These are phyloP conservation scores for Pleurotus giganteus DNA, from an alignment of 768 basidiomycete species.

Conservation along the genomic window DNA sequence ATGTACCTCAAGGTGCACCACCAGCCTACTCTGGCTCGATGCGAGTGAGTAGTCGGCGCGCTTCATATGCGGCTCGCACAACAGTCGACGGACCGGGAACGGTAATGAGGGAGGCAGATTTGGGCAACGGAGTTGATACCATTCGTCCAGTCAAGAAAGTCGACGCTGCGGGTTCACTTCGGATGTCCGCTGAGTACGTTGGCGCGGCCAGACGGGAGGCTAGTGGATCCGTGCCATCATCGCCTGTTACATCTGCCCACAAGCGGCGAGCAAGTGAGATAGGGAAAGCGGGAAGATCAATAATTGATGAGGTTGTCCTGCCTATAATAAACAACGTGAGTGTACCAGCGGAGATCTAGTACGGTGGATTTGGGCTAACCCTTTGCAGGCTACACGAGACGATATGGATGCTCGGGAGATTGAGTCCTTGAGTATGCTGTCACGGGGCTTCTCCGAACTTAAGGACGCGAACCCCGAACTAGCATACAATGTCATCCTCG, in stretches of 20 bases:
- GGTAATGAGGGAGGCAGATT: slow-evolving; percentile 72
- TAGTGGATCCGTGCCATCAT: slow-evolving; percentile 44
- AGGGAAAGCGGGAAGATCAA: slow-evolving; percentile 59
- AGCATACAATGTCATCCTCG: slow-evolving; percentile 85
- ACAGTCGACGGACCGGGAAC: slow-evolving; percentile 65
- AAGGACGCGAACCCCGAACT: slow-evolving; percentile 80
- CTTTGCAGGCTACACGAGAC: slow-evolving; percentile 61
- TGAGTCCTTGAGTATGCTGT: slow-evolving; percentile 86
- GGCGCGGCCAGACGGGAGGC: slow-evolving; percentile 67
- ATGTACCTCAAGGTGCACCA: slow-evolving; percentile 51
- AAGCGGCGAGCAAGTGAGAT: slow-evolving; percentile 54
- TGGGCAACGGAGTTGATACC: slow-evolving; percentile 87
- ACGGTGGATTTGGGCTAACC: slow-evolving; percentile 2
- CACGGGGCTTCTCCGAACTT: slow-evolving; percentile 86
- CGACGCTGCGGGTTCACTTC: slow-evolving; percentile 73
- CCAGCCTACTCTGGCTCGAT: slow-evolving; percentile 75
- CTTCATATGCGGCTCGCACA: slow-evolving; percentile 78
- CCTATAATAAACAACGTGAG: slow-evolving; percentile 76
- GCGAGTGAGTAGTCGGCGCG: slow-evolving; percentile 52
- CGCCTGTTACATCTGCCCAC: slow-evolving; percentile 39
- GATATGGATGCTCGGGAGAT: slow-evolving; percentile 89
- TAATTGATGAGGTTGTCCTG: slow-evolving; percentile 84
- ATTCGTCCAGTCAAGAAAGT: slow-evolving; percentile 93
- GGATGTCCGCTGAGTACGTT: slow-evolving; percentile 78
- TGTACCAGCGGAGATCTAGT: slow-evolving; percentile 11